Evolutionary conservation across 441 rosid genomes (phyloP), one percentile per base, ranked within the genome.

Genomic region (Codiaeum variegatum): DNA sequence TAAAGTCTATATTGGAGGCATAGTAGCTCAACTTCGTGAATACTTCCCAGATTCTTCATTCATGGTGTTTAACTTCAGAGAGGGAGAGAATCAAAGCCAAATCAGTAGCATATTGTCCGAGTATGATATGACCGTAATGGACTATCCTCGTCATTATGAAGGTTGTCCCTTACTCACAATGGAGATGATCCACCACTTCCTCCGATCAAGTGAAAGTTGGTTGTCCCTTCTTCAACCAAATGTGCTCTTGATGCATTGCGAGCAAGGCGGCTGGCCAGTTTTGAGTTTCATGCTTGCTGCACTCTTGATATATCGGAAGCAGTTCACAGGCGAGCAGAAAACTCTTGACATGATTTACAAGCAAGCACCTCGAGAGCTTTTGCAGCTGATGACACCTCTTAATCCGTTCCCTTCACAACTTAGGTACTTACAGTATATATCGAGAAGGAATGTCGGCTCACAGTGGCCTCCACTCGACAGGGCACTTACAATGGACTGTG

Each of bases 201-300:
- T 95, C 70, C 85, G 94, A 67, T 95, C 99, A 6, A 85, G 95
- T 31, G 97, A 95, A 78, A 95, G 97, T 76, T 95, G 99, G 99
- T 94, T 95, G 42, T 87, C 94, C 0, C 91, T 92, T 42, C 96
- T 97, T 23, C 88, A 83, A 10, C 78, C 80, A 62, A 92, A 95
- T 83, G 64, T 92, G 81, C 77, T 95, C n/a, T 71, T 95, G 49
- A 92, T 92, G 99, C 97, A 95, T 76, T 91, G 97, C 67, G 97
- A 95, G 68, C 78, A 82, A 11, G 97, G 93, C 58, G 97, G 90
- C 71, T 95, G 97, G 95, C 96, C 90, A 0, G 88, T 88, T 79
- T 78, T 95, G 71, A 96, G 94, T 62, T 92, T 92, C 63, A 86
- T 91, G 93, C 77, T 95, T 65, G 92, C 95, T 66, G 87, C 93